Base-by-base conservation (phyloP, 108 stramenopile species). In the Nitzschia inconspicua region DNA sequence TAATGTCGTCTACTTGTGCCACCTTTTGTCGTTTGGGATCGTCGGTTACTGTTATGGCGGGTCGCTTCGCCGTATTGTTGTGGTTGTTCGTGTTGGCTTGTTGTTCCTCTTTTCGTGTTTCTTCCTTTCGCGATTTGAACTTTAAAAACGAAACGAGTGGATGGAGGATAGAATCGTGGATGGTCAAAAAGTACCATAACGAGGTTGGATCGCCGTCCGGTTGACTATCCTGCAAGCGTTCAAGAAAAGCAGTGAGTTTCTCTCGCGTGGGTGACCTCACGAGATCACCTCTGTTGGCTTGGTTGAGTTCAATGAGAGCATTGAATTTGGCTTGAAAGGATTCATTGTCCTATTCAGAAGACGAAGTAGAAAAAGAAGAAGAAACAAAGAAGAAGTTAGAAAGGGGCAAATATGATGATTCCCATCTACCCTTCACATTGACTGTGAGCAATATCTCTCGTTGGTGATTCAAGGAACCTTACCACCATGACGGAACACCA, bases 401-500 rank as follows among this genome's bases (percentile, higher is more conserved):
- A 10, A 36, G 26, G 3, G 18, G 20, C 30, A 47, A 47, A 0
- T 29, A 25, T 30, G 9, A 11, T 31, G 51, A 53, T 20, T 1
- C 9, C 16, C 30, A 53, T 31, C 30, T 11, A 53, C 14, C 27
- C n/a, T 53, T 32, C 31, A 29, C 10, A 30, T 20, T 32, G n/a
- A 53, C 29, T 53, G 0, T 29, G 0, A 29, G 3, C 31, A 13
- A 37, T 32, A n/a, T n/a, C n/a, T n/a, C n/a, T n/a, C n/a, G n/a
- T n/a, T n/a, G n/a, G n/a, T 8, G 22, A 6, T 14, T 20, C 4
- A 8, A 5, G 5, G 19, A 4, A 41, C 57, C 66, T 26, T 67
- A 67, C 66, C 34, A 73, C 72, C 51, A 59, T 51, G 40, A 73
- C 64, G 20, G 55, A 50, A 43, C 72, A 73, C 72, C 72, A 73